Evolutionary conservation across 2,329 filamentous ascomycete species (phyloP).

Genomic region (Chalaropsis thielavioides): DNA sequence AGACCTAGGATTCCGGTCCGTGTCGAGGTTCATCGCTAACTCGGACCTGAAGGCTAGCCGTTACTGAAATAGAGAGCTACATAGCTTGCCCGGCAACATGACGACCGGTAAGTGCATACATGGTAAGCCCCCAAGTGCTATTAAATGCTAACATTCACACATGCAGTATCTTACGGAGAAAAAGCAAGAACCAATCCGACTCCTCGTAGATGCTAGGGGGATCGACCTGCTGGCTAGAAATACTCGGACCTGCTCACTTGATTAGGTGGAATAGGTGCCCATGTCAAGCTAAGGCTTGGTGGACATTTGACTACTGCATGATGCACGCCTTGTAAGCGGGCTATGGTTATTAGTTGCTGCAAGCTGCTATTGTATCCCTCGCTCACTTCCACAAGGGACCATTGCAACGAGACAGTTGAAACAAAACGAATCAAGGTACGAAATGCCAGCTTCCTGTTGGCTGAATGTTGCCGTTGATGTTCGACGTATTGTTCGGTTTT

Average conservation of each 20-base stretch:
- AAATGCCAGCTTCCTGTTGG: neutral
- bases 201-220: neutral
- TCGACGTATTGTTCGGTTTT: neutral
- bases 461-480: neutral
- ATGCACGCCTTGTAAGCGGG: neutral
- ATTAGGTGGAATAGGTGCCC: neutral
- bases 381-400: neutral
- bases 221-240: neutral
- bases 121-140: neutral
- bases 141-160: neutral
- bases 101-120: neutral
- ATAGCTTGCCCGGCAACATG: neutral
- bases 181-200: neutral
- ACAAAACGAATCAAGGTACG: neutral
- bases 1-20: neutral
- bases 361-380: neutral
- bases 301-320: neutral
- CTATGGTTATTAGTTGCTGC: neutral
- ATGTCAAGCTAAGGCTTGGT: neutral
- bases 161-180: neutral
- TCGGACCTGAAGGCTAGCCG: neutral
- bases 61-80: neutral
- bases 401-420: neutral
- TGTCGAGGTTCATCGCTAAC: neutral
- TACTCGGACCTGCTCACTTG: neutral